These are phyloP conservation scores for Pythium sp. DNA, from an alignment of 352 stramenopile genomes.

Conservation along the genomic window DNA sequence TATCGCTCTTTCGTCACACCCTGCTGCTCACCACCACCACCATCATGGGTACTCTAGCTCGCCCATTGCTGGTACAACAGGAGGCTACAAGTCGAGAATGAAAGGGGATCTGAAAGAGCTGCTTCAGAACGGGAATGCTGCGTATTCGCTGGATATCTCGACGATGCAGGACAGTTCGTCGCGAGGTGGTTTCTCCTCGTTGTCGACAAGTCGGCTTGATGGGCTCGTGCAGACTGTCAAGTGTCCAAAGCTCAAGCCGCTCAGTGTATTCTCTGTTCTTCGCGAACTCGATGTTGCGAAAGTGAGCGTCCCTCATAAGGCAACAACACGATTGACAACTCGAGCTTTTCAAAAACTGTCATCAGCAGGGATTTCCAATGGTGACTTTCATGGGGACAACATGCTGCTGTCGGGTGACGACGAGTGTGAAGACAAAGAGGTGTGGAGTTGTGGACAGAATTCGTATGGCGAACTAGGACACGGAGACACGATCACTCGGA, in stretches of 20 bases:
- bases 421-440: conserved; percentile 69
- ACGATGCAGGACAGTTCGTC: conserved; percentile 22
- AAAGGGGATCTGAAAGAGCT: conserved; percentile 47
- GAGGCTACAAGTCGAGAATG: conserved; percentile 23
- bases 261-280: conserved; percentile 41
- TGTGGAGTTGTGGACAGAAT: conserved; percentile 94
- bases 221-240: conserved; percentile 21
- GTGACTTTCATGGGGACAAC: neutral
- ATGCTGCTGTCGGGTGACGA: conserved; percentile 22
- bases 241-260: conserved; percentile 48
- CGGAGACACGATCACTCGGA: conserved; percentile 85
- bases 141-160: conserved; percentile 36
- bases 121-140: conserved; percentile 20
- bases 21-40: conserved; percentile 20
- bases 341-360: neutral
- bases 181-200: conserved; percentile 14
- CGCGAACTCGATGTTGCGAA: conserved; percentile 41
- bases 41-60: conserved; percentile 19
- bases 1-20: conserved; percentile 15
- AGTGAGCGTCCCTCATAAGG: conserved; percentile 7
- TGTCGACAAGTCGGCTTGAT: conserved; percentile 20
- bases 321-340: neutral
- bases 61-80: neutral
- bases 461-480: conserved; percentile 92
- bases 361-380: neutral